phyloP scores from a whole-genome alignment of 2,329 filamentous ascomycete genomes.

The Ceratocystis huliohia region DNA sequence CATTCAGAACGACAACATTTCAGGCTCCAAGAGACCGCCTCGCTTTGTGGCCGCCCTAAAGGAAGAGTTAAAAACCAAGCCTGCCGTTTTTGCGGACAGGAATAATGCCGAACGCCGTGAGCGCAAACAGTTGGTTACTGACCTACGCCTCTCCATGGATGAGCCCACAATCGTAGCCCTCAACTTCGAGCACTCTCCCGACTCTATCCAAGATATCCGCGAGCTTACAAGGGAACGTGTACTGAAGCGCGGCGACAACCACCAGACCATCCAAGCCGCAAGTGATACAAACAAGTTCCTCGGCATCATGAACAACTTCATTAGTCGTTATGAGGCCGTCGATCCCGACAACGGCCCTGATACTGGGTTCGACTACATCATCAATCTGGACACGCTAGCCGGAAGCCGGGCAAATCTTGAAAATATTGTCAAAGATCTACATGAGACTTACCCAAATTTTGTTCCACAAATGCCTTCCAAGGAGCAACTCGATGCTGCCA shows the following conservation, averaged over 20 bases:
- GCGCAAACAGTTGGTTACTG: constrained; percentile 72
- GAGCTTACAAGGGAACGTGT: constrained; percentile 66
- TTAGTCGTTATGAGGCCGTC: constrained; percentile 70
- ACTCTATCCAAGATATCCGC: constrained; percentile 60
- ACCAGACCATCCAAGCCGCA: constrained; percentile 89
- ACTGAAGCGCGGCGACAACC: constrained; percentile 78
- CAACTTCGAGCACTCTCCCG: constrained; percentile 75
- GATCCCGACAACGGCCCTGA: constrained; percentile 59
- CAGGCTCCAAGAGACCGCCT: constrained; percentile 54
- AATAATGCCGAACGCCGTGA: constrained; percentile 90
- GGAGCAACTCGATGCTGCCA: constrained; percentile 66
- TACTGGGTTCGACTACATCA: constrained; percentile 66
- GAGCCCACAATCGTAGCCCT: constrained; percentile 67
- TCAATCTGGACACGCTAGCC: constrained; percentile 65
- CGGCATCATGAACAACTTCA: constrained; percentile 89
- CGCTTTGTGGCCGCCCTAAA: constrained; percentile 63
- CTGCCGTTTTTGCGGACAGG: constrained; percentile 77
- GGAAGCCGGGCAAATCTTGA: constrained; percentile 82
- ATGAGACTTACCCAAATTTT: constrained; percentile 65
- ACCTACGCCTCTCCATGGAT: constrained; percentile 51
- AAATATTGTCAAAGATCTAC: constrained; percentile 56
- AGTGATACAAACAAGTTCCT: constrained; percentile 62
- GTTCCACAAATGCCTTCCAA: constrained; percentile 57
- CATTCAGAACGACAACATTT: constrained; percentile 93
- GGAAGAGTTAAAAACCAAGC: constrained; percentile 47